Base-by-base conservation (phyloP, 208 protist species). In the Crithidia fasciculata region DNA sequence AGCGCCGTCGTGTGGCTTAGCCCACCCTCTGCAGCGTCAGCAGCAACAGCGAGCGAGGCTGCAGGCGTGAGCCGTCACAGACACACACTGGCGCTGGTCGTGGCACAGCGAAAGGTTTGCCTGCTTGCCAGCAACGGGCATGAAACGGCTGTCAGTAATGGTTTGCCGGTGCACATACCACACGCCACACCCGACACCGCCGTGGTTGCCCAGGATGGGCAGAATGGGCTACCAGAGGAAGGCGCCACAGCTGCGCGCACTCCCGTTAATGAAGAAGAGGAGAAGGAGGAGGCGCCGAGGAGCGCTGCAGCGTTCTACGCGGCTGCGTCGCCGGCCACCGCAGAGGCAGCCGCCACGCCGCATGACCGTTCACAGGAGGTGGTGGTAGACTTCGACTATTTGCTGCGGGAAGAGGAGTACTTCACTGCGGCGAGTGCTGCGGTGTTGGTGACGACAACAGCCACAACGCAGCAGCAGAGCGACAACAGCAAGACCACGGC, bases 401-500 rank as follows among this genome's bases (percentile, higher is more conserved):
- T 79, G 16, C 67, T 79, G 28, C 28, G 54, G 44, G 61, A 61
- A 44, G 74, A 56, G n/a, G 74, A 79, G 60, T 74, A 79, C 67
- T 69, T 79, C 60, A 79, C 74, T 12, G 52, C 74, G 5, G 58
- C 74, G 3, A 79, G 74, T 40, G 43, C 60, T 8, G 74, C 74
- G 8, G 54, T 73, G 10, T 9, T 10, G 12, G 68, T 74, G 47
- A 41, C 39, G 7, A 6, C 59, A 6, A 5, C n/a, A 39, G 49
- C 70, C 59, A 18, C 56, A 49, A 49, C 45, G 45, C 39, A 8
- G 19, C 5, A 45, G 43, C 36, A 9, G 43, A 55, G 39, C 45
- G 49, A 4, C 39, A 40, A 44, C 19, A 61, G 37, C 19, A 10
- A 4, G 12, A 61, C 5, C 56, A 44, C 5, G 5, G 9, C 9